phyloP scores from a whole-genome alignment of 257 asterid species.

The Mitragyna speciosa region DNA sequence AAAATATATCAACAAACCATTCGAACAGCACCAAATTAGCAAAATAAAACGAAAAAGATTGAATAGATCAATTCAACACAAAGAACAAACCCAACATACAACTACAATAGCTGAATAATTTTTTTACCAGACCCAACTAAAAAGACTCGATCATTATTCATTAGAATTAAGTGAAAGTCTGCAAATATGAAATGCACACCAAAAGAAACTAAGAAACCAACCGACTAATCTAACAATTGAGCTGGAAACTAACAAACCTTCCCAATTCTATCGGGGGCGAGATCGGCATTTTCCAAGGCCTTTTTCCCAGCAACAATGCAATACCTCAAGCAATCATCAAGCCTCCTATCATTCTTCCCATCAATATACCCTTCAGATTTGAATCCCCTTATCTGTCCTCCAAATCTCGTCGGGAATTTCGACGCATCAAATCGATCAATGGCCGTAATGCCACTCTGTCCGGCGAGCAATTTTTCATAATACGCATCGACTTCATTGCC shows the following conservation, averaged over 20 bases:
- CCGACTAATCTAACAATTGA: background rate
- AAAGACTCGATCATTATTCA: background rate
- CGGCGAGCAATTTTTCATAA: constrained; percentile 46
- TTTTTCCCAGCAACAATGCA: constrained; percentile 58
- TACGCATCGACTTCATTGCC: constrained; percentile 53
- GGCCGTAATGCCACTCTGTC: constrained; percentile 51
- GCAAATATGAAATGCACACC: background rate
- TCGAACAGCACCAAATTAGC: background rate
- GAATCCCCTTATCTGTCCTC: constrained; percentile 59
- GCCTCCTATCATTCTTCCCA: constrained; percentile 59
- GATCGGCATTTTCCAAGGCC: constrained; percentile 53
- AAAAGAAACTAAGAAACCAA: background rate
- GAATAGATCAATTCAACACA: background rate
- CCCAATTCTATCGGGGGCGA: constrained; percentile 34
- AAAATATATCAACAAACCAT: background rate
- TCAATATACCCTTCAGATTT: constrained; percentile 53
- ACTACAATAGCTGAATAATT: background rate
- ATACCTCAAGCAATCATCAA: constrained; percentile 55
- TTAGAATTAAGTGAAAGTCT: background rate
- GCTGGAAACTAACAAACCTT: constrained; percentile 25
- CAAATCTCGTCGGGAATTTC: constrained; percentile 55
- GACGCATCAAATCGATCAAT: constrained; percentile 59
- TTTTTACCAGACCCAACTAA: background rate
- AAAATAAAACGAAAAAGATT: background rate
- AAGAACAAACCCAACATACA: background rate